Base-by-base conservation (phyloP, 371 early-diverging fungal species). In the Lichtheimia ramosa region DNA sequence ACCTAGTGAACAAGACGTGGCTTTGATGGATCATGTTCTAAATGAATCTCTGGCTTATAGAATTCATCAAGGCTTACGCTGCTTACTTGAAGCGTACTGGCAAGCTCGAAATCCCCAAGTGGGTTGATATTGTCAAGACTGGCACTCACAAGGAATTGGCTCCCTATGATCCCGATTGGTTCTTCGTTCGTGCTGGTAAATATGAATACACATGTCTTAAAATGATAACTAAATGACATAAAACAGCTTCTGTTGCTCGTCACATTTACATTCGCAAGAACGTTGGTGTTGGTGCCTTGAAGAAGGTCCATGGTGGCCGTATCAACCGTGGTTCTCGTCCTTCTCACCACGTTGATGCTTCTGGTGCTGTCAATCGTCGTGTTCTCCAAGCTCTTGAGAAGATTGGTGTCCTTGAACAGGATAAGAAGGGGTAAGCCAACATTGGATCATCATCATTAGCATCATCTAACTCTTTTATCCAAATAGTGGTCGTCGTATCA, bases 131-230 rank as follows among this genome's bases (percentile, higher is more conserved):
- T 71, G 97, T 95, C 84, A 99, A 99, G 91, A 96, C 98, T 68
- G 95, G 89, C 66, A 84, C 94, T 70, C 85, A 81, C 92, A 97
- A 96, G 90, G 96, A 97, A 85, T 86, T 95, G 63, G 93, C 93
- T 74, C 98, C 98, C 53, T 92, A 93, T 82, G 97, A 99, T 73
- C 92, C 94, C 62, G 98, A 99, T 88, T 99, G 98, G 98, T 99
- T 88, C 92, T 99, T 93, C 86, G 81, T 95, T 66, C 95, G 97
- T 73, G 96, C 95, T 64, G 95, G 92, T 92, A 82, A 65, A 79
- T 67, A 34, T 8, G 8, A 10, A 8, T 2, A 5, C 8, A 5
- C 34, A 8, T 34, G 1, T 8, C 10, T 0, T 34, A 34, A 1
- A 8, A 8, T 5, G 34, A 34, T 34, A 7, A 3, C 2, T 46